These are phyloP conservation scores for Parietichytrium sp. DNA, from an alignment of 108 stramenopile species.

Conservation along the genomic window DNA sequence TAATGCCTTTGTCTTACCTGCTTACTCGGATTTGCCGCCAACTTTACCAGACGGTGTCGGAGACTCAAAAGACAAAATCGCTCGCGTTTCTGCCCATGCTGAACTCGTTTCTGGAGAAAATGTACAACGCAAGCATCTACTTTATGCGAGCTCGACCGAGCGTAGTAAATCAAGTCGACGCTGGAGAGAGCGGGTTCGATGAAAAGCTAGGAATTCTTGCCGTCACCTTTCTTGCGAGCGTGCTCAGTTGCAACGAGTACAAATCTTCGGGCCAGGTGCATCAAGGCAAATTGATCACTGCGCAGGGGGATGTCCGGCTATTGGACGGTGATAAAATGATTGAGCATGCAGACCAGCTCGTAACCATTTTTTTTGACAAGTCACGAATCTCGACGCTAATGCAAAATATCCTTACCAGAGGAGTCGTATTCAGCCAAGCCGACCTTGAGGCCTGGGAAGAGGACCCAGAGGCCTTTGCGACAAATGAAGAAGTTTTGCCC, in stretches of 20 bases:
- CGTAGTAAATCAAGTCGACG: not conserved
- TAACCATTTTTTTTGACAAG: no score
- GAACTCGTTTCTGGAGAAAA: not conserved
- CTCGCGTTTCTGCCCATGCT: not conserved
- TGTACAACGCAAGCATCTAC: not conserved
- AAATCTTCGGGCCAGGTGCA: not conserved
- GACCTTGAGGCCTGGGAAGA: conserved; percentile 15
- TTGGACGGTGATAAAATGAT: not conserved
- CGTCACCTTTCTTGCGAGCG: not conserved
- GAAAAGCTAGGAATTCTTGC: not conserved
- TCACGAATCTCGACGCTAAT: no score
- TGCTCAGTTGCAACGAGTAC: conserved; percentile 7
- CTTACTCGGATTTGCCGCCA: not conserved
- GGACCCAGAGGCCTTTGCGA: not conserved
- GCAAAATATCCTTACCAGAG: not conserved
- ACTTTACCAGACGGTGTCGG: not conserved
- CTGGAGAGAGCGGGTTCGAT: conserved; percentile 1
- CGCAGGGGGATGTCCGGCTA: not conserved
- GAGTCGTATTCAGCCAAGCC: not conserved
- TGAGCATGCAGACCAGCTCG: no score
- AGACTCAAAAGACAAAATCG: not conserved
- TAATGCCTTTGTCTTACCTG: not conserved
- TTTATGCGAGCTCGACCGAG: conserved; percentile 1
- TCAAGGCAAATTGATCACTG: conserved; percentile 25
- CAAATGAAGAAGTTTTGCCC: not conserved